A percentile compares a stretch with the other conserved stretches of the same genome.
Conservation (phyloP, 331 rosid genomes). For the Arachis monticola region DNA sequence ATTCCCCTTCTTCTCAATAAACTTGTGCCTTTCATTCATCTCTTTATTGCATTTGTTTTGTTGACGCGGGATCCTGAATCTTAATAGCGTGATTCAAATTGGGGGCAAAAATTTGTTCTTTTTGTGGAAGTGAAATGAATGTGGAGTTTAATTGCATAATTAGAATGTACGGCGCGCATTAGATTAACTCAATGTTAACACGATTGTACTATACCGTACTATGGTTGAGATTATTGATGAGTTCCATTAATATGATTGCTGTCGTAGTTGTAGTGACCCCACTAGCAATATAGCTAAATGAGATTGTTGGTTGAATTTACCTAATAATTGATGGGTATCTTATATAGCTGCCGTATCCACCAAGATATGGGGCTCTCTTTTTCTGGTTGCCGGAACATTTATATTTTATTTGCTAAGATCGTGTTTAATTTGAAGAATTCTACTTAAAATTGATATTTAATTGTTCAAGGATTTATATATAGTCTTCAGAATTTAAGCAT, state of each 20-base stretch:
- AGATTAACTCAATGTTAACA: neutral
- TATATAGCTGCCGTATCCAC: too few species aligned
- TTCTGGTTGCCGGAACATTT: neutral
- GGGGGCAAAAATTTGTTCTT: neutral
- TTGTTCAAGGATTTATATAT: neutral
- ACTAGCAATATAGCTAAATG: neutral
- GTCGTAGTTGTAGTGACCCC: neutral
- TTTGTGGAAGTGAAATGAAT: neutral
- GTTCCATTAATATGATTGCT: neutral
- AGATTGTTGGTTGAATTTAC: too few species aligned
- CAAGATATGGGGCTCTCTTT: too few species aligned
- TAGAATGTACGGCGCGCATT: neutral
- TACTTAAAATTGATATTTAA: too few species aligned
- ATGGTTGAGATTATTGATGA: neutral
- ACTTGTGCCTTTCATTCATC: neutral
- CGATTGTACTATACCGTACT: neutral
- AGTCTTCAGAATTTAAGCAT: neutral
- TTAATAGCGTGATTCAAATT: neutral
- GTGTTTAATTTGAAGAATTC: neutral
- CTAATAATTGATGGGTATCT: too few species aligned
- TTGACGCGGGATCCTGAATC: neutral
- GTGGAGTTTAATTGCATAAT: slow-evolving; percentile 1
- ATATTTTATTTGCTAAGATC: neutral
- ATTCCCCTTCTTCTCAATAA: neutral
- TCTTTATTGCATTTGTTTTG: neutral